These are phyloP conservation scores for Pleomassaria siparia DNA, from an alignment of 2,329 filamentous ascomycete species.

Conservation along the genomic window DNA sequence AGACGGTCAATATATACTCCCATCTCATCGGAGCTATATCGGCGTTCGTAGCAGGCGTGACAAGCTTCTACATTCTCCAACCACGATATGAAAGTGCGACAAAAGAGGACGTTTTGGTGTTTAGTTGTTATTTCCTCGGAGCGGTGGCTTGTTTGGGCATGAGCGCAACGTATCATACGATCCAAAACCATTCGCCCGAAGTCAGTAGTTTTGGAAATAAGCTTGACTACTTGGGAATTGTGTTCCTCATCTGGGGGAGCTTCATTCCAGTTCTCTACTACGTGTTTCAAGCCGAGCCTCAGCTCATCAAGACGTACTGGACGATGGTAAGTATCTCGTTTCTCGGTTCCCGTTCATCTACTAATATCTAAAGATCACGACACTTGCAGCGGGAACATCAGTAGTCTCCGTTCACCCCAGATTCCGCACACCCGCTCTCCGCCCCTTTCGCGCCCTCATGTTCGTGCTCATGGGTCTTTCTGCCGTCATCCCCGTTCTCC, in stretches of 20 bases:
- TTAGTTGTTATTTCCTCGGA: slow-evolving; percentile 43
- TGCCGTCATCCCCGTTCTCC: slow-evolving; percentile 78
- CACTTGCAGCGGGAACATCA: slow-evolving; percentile 75
- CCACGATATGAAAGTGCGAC: slow-evolving; percentile 39
- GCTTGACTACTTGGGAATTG: slow-evolving; percentile 92
- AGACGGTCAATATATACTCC: slow-evolving; percentile 71
- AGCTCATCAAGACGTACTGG: slow-evolving; percentile 71
- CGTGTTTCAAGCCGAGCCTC: slow-evolving; percentile 61
- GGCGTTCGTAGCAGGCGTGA: slow-evolving; percentile 19
- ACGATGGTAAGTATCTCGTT: slow-evolving; percentile 57
- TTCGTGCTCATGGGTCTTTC: slow-evolving; percentile 86
- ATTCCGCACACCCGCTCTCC: slow-evolving; percentile 81
- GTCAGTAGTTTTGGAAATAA: slow-evolving; percentile 88
- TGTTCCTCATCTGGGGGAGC: slow-evolving; percentile 85
- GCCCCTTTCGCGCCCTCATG: slow-evolving; percentile 84
- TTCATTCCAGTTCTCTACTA: slow-evolving; percentile 79
- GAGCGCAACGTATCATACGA: slow-evolving; percentile 74
- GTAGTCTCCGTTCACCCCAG: slow-evolving; percentile 75
- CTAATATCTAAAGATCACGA: slow-evolving; percentile 63
- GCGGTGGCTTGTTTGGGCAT: slow-evolving; percentile 50
- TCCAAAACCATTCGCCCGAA: slow-evolving; percentile 78
- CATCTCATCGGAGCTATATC: slow-evolving; percentile 56
- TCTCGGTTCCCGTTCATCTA: not conserved
- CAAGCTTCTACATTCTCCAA: slow-evolving; percentile 27
- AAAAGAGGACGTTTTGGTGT: slow-evolving; percentile 38